phyloP scores from a whole-genome alignment of 2,329 filamentous ascomycete genomes.

The Cercospora janseana region DNA sequence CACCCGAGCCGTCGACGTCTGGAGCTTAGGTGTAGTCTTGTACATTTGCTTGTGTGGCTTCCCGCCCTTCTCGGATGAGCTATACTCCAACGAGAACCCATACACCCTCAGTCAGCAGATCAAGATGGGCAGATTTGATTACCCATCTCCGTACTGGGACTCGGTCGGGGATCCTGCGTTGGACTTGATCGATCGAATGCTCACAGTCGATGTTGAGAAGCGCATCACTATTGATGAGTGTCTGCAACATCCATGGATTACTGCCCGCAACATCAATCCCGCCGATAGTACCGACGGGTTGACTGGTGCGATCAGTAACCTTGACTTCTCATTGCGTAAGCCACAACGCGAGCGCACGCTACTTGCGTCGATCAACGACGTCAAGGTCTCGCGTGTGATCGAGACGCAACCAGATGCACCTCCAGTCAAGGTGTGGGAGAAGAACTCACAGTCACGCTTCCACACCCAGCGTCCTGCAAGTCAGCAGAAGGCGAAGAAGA shows the following conservation, averaged over 20 bases:
- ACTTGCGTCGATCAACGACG: conserved; percentile 75
- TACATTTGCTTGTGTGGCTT: conserved; percentile 98
- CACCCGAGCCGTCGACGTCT: conserved; percentile 91
- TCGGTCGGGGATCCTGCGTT: conserved; percentile 80
- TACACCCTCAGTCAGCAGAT: conserved; percentile 88
- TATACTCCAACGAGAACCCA: conserved; percentile 72
- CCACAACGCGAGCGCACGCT: conserved; percentile 79
- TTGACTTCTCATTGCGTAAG: conserved; percentile 83
- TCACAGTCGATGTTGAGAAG: conserved; percentile 79
- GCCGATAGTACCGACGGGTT: conserved; percentile 90
- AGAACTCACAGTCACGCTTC: conserved; percentile 58
- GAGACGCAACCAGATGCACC: conserved; percentile 55
- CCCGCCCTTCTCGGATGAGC: conserved; percentile 93
- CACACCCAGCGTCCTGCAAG: conserved; percentile 24
- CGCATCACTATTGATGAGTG: conserved; percentile 89
- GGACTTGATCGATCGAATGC: conserved; percentile 91
- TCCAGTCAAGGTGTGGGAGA: conserved; percentile 70
- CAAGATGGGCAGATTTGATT: conserved; percentile 83
- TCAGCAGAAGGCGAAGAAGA: conserved; percentile 39
- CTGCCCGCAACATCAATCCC: conserved; percentile 37
- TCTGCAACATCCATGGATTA: conserved; percentile 86
- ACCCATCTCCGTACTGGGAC: conserved; percentile 96
- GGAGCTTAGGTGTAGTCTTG: conserved; percentile 95
- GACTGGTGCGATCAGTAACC: conserved; percentile 75
- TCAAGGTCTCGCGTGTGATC: conserved; percentile 61